phyloP scores from a whole-genome alignment of 768 basidiomycete species.

The Pulveroboletus sp. region DNA sequence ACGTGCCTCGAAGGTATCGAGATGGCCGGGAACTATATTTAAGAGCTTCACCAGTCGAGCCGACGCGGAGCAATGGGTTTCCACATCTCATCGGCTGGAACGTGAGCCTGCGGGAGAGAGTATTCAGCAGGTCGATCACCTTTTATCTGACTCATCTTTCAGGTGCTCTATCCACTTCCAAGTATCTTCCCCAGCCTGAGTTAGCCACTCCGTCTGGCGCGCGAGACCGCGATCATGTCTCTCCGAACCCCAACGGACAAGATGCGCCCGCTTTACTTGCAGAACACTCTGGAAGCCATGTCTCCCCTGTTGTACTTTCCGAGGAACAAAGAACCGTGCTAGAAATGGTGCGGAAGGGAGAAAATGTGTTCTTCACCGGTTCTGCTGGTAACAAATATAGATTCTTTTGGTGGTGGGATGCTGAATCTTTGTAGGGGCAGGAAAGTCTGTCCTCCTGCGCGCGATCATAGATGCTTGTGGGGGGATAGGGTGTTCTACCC shows the following conservation, averaged over 20 bases:
- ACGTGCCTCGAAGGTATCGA: conserved; percentile 40
- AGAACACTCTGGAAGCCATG: not conserved
- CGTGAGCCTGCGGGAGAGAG: conserved; percentile 18
- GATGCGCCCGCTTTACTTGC: not conserved
- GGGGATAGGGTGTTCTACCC: conserved; percentile 28
- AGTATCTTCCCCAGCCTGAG: not conserved
- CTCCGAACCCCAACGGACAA: conserved; percentile 1
- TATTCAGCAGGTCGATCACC: not conserved
- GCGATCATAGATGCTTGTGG: conserved; percentile 60
- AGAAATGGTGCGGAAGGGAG: conserved; percentile 49
- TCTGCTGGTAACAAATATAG: conserved; percentile 52
- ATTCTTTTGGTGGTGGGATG: not conserved
- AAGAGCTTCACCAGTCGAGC: conserved; percentile 46
- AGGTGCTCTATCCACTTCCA: conserved; percentile 3
- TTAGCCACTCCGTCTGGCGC: not conserved
- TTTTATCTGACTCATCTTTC: not conserved
- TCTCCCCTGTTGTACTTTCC: conserved; percentile 39
- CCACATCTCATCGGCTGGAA: conserved; percentile 6
- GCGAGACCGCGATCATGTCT: not conserved
- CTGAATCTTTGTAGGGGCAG: conserved; percentile 49
- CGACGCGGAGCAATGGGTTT: conserved; percentile 52
- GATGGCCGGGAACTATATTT: conserved; percentile 49
- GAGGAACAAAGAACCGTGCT: conserved; percentile 50
- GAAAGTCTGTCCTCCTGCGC: conserved; percentile 77
- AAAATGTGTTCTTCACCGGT: conserved; percentile 82